Evolutionary conservation across 2,329 filamentous ascomycete genomes (phyloP), one percentile per base, ranked within the genome.

Genomic region (Neoscytalidium dimidiatum): DNA sequence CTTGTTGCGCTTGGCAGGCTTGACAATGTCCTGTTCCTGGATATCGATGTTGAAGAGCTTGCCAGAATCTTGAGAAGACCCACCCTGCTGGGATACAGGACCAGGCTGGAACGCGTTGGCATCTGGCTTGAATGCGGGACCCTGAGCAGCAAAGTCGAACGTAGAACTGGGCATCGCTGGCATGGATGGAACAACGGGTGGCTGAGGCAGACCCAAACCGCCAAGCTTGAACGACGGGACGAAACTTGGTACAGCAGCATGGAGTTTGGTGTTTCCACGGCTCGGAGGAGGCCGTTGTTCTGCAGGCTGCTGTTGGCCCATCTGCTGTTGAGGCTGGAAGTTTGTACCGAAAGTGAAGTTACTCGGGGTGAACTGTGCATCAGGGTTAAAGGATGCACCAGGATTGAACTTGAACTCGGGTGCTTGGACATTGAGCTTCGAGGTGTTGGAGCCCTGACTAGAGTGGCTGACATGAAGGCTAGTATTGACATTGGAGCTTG

Each of bases 381-480:
- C 21, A 21, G 53, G 35, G 29, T 58, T 58, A 38, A 77, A 77
- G 19, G 60, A 63, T 2, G 51, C 51, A 21, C 62, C 62, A 6
- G 86, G 85, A 64, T 90, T 85, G 77, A 94, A 94, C 71, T 90
- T 85, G 82, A 97, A 97, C 72, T 95, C 92, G 52, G 93, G 91
- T 0, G 94, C 94, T 67, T 90, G 87, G 31, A 96, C 93, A 71
- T 98, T 98, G 70, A 98, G 85, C 69, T 89, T 94, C 0, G 92
- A 92, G 48, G 89, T 77, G 0, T 83, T 94, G 73, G 88, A 90
- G 19, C 82, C 84, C 72, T 93, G 90, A 68, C 85, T 86, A 72
- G 73, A 76, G 66, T 79, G 77, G 70, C 73, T 76, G 46, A 74
- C 70, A 56, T 77, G 75, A 33, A 75, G 77, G n/a, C 75, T 66